Evolutionary conservation across 2,329 filamentous ascomycete genomes (phyloP), one percentile per base, ranked within the genome.

Genomic region (Pyrenophora teres): DNA sequence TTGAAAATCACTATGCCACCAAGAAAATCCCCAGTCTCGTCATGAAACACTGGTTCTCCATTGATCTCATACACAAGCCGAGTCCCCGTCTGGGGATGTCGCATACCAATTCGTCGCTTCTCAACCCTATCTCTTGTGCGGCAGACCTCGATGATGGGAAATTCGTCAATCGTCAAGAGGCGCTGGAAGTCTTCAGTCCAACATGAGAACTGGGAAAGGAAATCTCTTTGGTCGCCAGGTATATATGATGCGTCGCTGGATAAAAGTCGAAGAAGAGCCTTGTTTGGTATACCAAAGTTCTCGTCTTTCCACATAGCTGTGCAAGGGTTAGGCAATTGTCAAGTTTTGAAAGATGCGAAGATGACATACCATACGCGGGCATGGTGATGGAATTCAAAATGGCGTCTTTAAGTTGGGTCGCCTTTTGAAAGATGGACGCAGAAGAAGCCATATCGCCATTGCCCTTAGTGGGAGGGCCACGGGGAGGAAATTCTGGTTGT

Each of bases 261-360:
- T 27, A 76, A 57, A 2, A 80, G 62, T 41, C 72, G 69, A 15
- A 80, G 65, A 38, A 78, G 83, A 3, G 87, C 87, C 60, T 82
- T 83, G 64, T 93, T 93, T 3, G 88, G 86, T 37, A 91, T 85
- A 0, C 84, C 86, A 40, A 91, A 85, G 40, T 83, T 87, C 46
- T 87, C 84, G 59, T 93, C 89, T 65, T 87, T 88, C 89, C 89
- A 92, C 85, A 92, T 89, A 19, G 87, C 69, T 68, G 30, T n/a
- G 3, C 9, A 23, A 43, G 18, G n/a, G 16, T 52, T 6, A 44
- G 38, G 30, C n/a, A 6, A 25, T 36, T 16, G 13, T 2, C 12
- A 31, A 15, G 13, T 3, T 6, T 16, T 16, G 16, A 10, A 13
- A 37, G 13, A 23, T 19, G n/a, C 41, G 39, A 21, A 39, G 5